Percentiles rank a stretch among this genome's conserved stretches.
Evolutionary conservation across 768 basidiomycete genomes (phyloP).

Genomic region (Holtermanniella nyarrowii): DNA sequence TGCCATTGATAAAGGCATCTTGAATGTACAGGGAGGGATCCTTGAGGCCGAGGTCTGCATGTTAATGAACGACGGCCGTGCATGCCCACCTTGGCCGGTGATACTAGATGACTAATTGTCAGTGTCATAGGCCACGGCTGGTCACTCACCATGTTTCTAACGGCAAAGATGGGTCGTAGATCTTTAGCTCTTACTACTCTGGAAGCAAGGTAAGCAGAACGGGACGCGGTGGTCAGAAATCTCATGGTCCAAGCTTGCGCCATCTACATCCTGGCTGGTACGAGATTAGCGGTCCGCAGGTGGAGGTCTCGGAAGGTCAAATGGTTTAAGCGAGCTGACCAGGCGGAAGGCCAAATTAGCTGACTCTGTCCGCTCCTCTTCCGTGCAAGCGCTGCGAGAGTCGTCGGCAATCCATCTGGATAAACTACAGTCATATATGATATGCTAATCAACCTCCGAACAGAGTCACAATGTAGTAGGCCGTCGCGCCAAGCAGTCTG

Average conservation of each 20-base stretch:
- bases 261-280: background rate
- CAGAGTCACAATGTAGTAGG: conserved; percentile 42
- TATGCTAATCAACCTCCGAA: conserved; percentile 27
- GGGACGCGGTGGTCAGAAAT: background rate
- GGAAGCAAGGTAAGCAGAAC: background rate
- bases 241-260: background rate
- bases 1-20: conserved; percentile 69
- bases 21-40: conserved; percentile 65
- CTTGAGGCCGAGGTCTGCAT: conserved; percentile 47
- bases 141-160: background rate
- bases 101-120: background rate
- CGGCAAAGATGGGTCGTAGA: background rate
- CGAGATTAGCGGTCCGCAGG: background rate
- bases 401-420: no score
- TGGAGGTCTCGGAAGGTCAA: background rate
- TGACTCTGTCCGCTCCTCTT: no score
- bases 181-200: background rate
- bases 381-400: no score
- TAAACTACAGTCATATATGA: no score
- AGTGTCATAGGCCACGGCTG: background rate
- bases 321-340: background rate
- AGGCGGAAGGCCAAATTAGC: background rate
- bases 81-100: background rate
- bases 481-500: conserved; percentile 54
- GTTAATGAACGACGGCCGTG: background rate